Conservation (phyloP, 1,139 yeast species). For the Entelexis paramagnoliae region DNA sequence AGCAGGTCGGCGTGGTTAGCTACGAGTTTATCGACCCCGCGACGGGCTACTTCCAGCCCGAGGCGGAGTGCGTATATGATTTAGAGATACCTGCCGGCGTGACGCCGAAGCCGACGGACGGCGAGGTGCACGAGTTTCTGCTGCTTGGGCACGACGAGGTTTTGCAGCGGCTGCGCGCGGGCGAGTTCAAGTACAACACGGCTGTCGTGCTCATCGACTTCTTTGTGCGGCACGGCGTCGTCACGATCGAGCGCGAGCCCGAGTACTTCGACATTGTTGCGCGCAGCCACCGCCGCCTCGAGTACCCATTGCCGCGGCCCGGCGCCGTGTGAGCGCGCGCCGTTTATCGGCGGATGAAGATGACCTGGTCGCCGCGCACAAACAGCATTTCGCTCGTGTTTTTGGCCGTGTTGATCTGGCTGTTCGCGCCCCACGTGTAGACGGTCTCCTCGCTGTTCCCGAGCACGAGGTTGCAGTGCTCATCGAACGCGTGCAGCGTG, state of each 20-base stretch:
- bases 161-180: constrained; percentile 37
- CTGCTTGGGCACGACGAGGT: constrained; percentile 55
- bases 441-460: constrained; percentile 88
- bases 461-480: constrained; percentile 90
- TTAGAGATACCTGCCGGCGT: constrained; percentile 43
- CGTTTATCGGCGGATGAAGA: constrained; percentile 45
- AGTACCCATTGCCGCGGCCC: constrained; percentile 43
- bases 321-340: not conserved
- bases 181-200: constrained; percentile 82
- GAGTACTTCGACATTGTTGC: constrained; percentile 48
- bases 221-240: constrained; percentile 65
- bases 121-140: constrained; percentile 68
- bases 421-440: constrained; percentile 44
- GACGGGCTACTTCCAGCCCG: constrained; percentile 66
- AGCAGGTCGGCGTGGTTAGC: constrained; percentile 55
- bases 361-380: constrained; percentile 92
- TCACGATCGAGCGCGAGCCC: constrained; percentile 53
- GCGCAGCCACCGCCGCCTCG: constrained; percentile 57
- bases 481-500: constrained; percentile 85
- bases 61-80: constrained; percentile 73
- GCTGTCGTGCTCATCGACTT: constrained; percentile 73
- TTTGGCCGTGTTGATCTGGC: constrained; percentile 39
- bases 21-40: constrained; percentile 48
- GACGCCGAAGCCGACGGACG: constrained; percentile 66
- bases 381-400: constrained; percentile 82